Evolutionary conservation across 2,329 filamentous ascomycete genomes (phyloP), one percentile per base, ranked within the genome.

Genomic region (Fusarium circinatum): DNA sequence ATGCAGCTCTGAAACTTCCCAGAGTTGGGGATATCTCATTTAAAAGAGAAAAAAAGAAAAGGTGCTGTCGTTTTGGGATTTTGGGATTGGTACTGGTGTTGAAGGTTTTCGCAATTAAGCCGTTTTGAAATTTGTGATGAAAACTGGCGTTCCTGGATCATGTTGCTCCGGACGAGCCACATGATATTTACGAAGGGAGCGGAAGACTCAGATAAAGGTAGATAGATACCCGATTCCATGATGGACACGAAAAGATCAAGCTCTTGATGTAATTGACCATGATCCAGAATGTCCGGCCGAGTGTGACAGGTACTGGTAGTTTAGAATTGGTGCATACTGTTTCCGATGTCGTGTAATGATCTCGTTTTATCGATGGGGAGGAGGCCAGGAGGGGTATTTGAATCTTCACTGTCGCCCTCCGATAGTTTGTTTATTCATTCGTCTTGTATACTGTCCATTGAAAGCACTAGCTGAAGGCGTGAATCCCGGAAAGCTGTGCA

Each of bases 211-310:
- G 38, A 70, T 58, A 69, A 65, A 70, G 52, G 60, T 61, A 58
- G 67, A 52, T 68, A 75, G 73, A 75, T 75, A 75, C 73, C 73
- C 69, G 51, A 54, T 57, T 41, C 42, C 58, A 62, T 67, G 24
- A 65, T 64, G 62, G 34, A 68, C 47, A 70, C 24, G n/a, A 57
- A 48, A 55, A 62, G 47, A 66, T 62, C 20, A 45, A 32, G 51
- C 42, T 34, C 30, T 42, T n/a, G 24, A 44, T 28, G 30, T 38
- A 42, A 41, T 57, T 24, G 11, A 47, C 12, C 13, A 30, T 48
- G 17, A 20, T 32, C 55, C 44, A n/a, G 45, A 44, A 34, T 24
- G 51, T 28, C 22, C 20, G 34, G 15, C 22, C 32, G 28, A 45
- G 49, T n/a, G 41, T 13, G 54, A 45, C 28, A 41, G 34, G 17